A percentile compares a stretch with the other conserved stretches of the same genome.
phyloP scores from a whole-genome alignment of 2,329 filamentous ascomycete species.

The Pseudocercospora macadamiae region DNA sequence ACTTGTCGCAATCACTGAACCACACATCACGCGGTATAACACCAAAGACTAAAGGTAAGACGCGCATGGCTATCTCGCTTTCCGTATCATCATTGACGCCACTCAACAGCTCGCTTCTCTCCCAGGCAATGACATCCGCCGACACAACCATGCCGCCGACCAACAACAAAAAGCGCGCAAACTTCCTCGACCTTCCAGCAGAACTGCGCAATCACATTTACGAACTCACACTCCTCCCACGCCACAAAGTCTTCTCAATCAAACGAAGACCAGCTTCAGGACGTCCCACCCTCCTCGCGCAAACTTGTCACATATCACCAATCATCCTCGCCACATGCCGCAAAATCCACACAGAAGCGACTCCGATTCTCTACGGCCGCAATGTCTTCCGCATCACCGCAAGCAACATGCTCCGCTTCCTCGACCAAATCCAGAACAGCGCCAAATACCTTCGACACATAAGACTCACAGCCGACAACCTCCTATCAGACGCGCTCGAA shows the following conservation, averaged over 20 bases:
- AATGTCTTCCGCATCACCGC: neutral
- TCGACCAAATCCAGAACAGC: neutral
- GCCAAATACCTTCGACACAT: neutral
- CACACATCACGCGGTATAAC: too few species aligned
- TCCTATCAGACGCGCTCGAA: neutral
- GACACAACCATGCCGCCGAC: too few species aligned
- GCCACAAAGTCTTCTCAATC: neutral
- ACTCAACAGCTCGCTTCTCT: too few species aligned
- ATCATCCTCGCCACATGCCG: neutral
- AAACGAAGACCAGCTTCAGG: neutral
- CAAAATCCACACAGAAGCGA: neutral
- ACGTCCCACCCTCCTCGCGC: neutral
- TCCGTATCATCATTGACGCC: too few species aligned
- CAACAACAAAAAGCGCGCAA: too few species aligned
- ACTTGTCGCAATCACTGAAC: too few species aligned
- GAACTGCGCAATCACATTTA: neutral
- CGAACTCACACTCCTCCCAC: neutral
- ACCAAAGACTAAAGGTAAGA: too few species aligned
- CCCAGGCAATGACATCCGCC: too few species aligned
- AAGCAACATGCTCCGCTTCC: neutral
- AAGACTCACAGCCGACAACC: neutral
- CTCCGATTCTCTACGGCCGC: neutral
- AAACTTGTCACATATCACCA: too few species aligned
- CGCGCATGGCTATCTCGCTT: too few species aligned
- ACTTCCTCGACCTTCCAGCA: neutral